Base-by-base conservation (phyloP, 1,284 basidiomycete species). In the Apiotrichum sp. region DNA sequence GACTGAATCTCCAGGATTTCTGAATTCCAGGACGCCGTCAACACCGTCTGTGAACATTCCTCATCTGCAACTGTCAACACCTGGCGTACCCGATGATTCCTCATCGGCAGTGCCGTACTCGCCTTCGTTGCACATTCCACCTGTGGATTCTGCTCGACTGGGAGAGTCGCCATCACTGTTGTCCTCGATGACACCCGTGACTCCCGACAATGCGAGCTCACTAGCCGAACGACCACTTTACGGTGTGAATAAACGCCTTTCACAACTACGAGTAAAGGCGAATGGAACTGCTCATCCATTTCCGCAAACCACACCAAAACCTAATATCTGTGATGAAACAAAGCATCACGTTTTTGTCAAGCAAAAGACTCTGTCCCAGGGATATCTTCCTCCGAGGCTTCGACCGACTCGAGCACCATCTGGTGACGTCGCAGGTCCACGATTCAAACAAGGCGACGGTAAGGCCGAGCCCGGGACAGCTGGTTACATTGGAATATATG, bases 401-500 rank as follows among this genome's bases (percentile, higher is more conserved):
- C 32, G 16, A 3, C 32, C 44, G 4, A 33, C 11, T 6, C 32
- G 9, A 14, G 44, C 8, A 22, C 46, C 46, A 10, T 36, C 46
- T 22, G 38, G 39, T 39, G 36, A 33, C 16, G 48, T 40, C 29
- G 6, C 44, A 6, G 44, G 44, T 11, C 32, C 44, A 14, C 6
- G 44, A 10, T 34, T 33, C 32, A 7, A 16, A 9, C 10, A 34
- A 22, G 38, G n/a, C 54, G 39, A 57, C 55, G 29, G 69, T 22
- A 53, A 53, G 40, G 52, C 68, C 0, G 59, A 44, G 65, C 77
- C 57, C 69, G 82, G 60, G 69, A 76, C 68, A 48, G 88, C 89
- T 9, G 90, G 89, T 0, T 83, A 89, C 63, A 72, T 82, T 0
- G 70, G 70, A 1, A 77, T 87, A 1, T 89, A 90, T 64, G 66